phyloP scores from a whole-genome alignment of 768 basidiomycete genomes.

The Leccinum olivaceopallidum region DNA sequence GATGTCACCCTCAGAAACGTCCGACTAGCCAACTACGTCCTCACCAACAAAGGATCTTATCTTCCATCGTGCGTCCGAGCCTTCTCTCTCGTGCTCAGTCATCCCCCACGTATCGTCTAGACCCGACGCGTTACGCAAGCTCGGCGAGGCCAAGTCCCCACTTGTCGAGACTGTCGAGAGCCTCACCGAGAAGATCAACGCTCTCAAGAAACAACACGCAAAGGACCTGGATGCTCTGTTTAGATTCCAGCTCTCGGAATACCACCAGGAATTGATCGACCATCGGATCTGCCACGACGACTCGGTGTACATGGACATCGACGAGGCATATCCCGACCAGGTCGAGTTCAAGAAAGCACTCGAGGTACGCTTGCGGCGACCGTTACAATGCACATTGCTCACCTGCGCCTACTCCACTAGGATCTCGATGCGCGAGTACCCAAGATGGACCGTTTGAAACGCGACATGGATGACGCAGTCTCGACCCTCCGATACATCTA shows the following conservation, averaged over 20 bases:
- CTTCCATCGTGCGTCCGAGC: slow-evolving; percentile 40
- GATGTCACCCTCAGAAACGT: slow-evolving; percentile 32
- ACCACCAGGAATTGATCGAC: slow-evolving; percentile 36
- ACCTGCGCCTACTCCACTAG: slow-evolving; percentile 10
- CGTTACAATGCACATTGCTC: not conserved
- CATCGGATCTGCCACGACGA: slow-evolving; percentile 24
- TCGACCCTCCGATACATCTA: slow-evolving; percentile 33
- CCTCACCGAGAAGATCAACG: slow-evolving; percentile 30
- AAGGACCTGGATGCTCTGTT: slow-evolving; percentile 33
- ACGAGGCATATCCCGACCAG: slow-evolving; percentile 25
- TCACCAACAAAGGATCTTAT: slow-evolving; percentile 39
- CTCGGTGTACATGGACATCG: slow-evolving; percentile 31
- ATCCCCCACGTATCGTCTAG: slow-evolving; percentile 6
- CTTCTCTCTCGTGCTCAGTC: not conserved
- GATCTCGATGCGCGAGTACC: slow-evolving; percentile 18
- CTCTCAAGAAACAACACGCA: slow-evolving; percentile 31
- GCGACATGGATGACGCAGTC: slow-evolving; percentile 32
- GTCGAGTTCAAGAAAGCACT: slow-evolving; percentile 29
- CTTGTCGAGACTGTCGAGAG: slow-evolving; percentile 27
- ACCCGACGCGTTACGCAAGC: slow-evolving; percentile 22
- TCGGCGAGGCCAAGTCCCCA: slow-evolving; percentile 14
- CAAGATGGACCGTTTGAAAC: slow-evolving; percentile 22
- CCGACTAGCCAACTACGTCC: slow-evolving; percentile 39
- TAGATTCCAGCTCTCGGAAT: slow-evolving; percentile 31
- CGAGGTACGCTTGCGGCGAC: slow-evolving; percentile 9